Evolutionary conservation across 768 basidiomycete species (phyloP).

Genomic region (Saitozyma podzolica): DNA sequence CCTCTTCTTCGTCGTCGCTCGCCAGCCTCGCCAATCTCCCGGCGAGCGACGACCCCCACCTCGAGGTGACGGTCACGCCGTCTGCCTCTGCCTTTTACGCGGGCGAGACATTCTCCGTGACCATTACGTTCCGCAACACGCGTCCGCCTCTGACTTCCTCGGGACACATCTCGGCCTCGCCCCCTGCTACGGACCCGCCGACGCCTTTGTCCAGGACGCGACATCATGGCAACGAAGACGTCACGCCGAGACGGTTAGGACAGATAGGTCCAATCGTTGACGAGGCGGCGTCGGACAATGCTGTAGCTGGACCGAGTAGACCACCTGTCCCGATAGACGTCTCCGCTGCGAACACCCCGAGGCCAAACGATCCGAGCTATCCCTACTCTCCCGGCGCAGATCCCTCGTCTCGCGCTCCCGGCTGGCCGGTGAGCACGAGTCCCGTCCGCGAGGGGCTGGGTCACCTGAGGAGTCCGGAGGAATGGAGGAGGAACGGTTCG

Average conservation of each 20-base stretch:
- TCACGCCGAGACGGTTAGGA: constrained; percentile 16
- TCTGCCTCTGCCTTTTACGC: constrained; percentile 89
- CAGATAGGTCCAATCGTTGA: constrained; percentile 27
- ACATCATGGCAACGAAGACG: no score
- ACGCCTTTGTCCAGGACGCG: background rate
- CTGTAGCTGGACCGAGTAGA: constrained; percentile 36
- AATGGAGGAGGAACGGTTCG: constrained; percentile 13
- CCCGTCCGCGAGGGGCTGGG: constrained; percentile 18
- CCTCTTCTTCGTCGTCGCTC: constrained; percentile 10
- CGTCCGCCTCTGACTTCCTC: constrained; percentile 45
- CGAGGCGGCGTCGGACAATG: constrained; percentile 14
- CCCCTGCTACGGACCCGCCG: background rate
- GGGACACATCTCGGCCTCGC: background rate
- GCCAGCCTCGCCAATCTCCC: constrained; percentile 4
- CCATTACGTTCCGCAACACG: constrained; percentile 83
- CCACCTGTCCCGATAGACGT: constrained; percentile 8
- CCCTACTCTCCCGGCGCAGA: constrained; percentile 37
- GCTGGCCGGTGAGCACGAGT: no score
- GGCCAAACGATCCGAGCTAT: constrained; percentile 4
- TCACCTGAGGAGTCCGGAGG: constrained; percentile 37
- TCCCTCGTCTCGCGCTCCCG: constrained; percentile 5
- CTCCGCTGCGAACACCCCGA: constrained; percentile 6
- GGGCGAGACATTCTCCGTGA: constrained; percentile 81
- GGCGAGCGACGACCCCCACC: constrained; percentile 34
- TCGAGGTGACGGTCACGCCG: constrained; percentile 58